Evolutionary conservation across 2,329 filamentous ascomycete species (phyloP).

Genomic region (Alternaria sp.): DNA sequence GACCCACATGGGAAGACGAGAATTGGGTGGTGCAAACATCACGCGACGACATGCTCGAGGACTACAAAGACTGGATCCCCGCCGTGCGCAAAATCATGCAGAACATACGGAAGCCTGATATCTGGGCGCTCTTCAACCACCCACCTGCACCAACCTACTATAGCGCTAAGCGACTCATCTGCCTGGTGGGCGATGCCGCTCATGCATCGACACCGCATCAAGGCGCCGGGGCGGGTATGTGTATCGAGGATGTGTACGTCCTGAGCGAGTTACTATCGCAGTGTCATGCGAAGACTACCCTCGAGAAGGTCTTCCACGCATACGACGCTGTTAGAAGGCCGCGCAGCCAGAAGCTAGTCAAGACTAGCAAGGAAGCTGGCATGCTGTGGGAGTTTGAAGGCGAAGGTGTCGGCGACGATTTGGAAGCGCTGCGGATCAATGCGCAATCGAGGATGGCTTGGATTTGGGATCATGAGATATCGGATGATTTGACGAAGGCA

Average conservation of each 20-base stretch:
- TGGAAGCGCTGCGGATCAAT: conserved; percentile 39
- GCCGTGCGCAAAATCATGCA: conserved; percentile 25
- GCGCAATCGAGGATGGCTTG: conserved; percentile 43
- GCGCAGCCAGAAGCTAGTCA: conserved; percentile 49
- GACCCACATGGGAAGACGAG: conserved; percentile 23
- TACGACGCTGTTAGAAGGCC: conserved; percentile 50
- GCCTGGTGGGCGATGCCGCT: conserved; percentile 57
- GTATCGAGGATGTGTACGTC: conserved; percentile 60
- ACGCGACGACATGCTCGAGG: conserved; percentile 33
- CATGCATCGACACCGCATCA: conserved; percentile 6
- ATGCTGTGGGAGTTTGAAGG: conserved; percentile 50
- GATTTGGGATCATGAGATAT: conserved; percentile 51
- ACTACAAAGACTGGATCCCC: conserved; percentile 32
- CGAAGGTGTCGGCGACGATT: conserved; percentile 38
- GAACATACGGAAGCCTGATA: conserved; percentile 54
- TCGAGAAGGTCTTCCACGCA: conserved; percentile 45
- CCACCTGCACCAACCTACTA: conserved; percentile 51
- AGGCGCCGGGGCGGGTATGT: conserved; percentile 59
- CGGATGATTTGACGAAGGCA: conserved; percentile 37
- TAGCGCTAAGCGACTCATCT: conserved; percentile 41
- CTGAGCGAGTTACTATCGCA: conserved; percentile 49
- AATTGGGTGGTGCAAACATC: conserved; percentile 38
- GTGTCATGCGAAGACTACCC: conserved; percentile 8
- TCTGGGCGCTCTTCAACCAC: conserved; percentile 59
- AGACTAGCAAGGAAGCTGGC: conserved; percentile 49